Conservation (phyloP, 331 rosid species). For the Prunus yedoensis region DNA sequence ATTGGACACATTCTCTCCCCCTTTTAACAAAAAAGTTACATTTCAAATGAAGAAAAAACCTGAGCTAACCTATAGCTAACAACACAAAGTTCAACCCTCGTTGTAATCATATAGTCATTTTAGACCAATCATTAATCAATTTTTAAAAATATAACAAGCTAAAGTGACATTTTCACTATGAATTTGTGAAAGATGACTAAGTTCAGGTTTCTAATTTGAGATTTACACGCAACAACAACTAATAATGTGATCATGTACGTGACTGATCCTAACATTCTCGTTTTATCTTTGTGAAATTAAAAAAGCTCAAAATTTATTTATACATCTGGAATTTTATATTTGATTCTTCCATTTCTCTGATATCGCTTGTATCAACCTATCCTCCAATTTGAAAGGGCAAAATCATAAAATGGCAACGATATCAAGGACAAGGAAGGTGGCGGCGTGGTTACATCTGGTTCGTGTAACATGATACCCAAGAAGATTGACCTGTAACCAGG, state of each 20-base stretch:
- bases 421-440: neutral
- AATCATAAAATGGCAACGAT: neutral
- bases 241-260: no score
- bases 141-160: neutral
- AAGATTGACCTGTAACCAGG: conserved; percentile 34
- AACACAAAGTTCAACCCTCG: neutral
- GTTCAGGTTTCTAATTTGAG: no score
- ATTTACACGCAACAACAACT: no score
- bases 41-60: no score
- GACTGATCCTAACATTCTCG: no score
- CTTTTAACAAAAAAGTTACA: neutral
- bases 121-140: no score
- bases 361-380: neutral
- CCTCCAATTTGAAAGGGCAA: neutral
- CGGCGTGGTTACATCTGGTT: conserved; percentile 23
- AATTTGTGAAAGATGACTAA: no score
- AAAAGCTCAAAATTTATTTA: no score
- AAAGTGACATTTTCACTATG: neutral
- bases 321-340: no score
- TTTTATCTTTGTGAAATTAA: no score
- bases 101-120: neutral
- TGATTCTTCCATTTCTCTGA: no score
- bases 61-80: no score
- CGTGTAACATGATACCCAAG: conserved; percentile 15
- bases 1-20: neutral